Base-by-base conservation (phyloP, 768 basidiomycete genomes). In the Gelatoporia subvermispora region DNA sequence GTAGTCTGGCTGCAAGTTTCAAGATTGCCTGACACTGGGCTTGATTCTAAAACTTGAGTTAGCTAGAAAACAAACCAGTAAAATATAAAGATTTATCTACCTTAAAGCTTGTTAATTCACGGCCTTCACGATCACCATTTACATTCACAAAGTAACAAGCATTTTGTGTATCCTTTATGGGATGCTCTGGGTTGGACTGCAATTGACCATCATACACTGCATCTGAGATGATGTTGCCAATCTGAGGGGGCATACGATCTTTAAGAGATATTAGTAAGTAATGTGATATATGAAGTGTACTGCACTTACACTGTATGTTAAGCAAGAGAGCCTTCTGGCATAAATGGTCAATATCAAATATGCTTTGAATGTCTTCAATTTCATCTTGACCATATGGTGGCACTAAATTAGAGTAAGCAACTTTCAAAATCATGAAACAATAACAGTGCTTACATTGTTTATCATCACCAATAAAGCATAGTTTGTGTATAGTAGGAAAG, bases 201-300 rank as follows among this genome's bases (percentile, higher is more conserved):
- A 92, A 80, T 55, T 79, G 58, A 13, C 67, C 57, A 20, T 82
- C 66, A 69, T 93, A 92, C 3, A 92, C 71, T 48, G 71, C 70
- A 47, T 75, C 59, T 17, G 87, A 90, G 35, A 93, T 85, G 38
- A 89, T 80, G 3, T 71, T 56, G 20, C 88, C 87, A 70, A 90
- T 83, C 53, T 87, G 79, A 43, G 82, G 79, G 44, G 89, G 89
- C 87, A 93, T 89, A 1, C 90, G 80, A 55, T 92, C 90, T 92
- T 48, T 20, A 48, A 40, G 34, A 20, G 3, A 39, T 11, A 43
- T 35, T 17, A 47, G 42, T 34, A 23, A 38, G 48, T 54, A 23
- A 62, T 31, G 21, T 22, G 43, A 47, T 22, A 49, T 45, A 8
- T 37, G 24, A 18, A 28, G 24, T 22, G 11, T 13, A 43, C 9